Evolutionary conservation across 305 asterid species (phyloP).

Genomic region (Fraxinus sp.): DNA sequence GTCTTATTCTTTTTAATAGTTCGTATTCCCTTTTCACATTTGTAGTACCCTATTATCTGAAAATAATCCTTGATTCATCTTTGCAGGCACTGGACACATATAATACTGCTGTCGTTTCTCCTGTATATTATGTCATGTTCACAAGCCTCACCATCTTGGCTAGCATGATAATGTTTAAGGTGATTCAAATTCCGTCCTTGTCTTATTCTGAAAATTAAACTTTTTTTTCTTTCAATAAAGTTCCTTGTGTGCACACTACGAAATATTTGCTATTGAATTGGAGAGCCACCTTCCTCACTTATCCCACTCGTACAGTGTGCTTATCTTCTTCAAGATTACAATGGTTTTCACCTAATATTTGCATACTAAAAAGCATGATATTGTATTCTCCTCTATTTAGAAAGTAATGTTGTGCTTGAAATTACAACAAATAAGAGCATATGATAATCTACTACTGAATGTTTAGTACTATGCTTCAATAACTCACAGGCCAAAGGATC

Average conservation of each 20-base stretch:
- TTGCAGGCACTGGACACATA: constrained; percentile 71
- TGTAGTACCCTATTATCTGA: neutral
- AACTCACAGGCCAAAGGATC: neutral
- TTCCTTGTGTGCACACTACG: neutral
- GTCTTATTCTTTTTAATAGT: neutral
- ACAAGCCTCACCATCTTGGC: constrained; percentile 69
- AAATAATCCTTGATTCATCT: neutral
- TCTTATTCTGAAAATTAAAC: neutral
- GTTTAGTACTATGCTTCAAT: neutral
- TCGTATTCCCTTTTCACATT: neutral
- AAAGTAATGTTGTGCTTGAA: neutral
- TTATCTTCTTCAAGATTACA: neutral
- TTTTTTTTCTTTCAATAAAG: neutral
- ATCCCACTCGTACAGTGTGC: neutral
- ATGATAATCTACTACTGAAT: neutral
- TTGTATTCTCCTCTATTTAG: neutral
- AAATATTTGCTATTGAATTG: neutral
- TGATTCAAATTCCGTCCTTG: constrained; percentile 7
- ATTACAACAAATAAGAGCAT: neutral
- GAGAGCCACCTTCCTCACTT: neutral
- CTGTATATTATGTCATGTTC: constrained; percentile 78
- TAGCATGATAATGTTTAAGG: constrained; percentile 80
- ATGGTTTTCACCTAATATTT: neutral
- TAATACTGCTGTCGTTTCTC: constrained; percentile 73
- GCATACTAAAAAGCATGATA: neutral